Evolutionary conservation across 2,329 filamentous ascomycete genomes (phyloP), one percentile per base, ranked within the genome.

Genomic region (Neopestalotiopsis rosae): DNA sequence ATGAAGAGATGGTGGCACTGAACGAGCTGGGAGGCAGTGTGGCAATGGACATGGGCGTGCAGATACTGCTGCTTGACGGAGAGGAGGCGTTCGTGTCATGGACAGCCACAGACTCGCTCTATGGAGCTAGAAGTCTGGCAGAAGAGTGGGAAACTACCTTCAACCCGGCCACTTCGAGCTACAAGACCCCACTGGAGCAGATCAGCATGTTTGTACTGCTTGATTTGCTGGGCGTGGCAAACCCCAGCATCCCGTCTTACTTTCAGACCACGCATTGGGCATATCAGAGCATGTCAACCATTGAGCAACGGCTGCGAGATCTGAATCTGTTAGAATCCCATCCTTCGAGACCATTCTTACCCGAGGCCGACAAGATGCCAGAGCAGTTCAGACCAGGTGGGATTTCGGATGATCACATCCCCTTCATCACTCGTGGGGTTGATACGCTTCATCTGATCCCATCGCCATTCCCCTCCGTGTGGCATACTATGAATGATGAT

Each of bases 261-360:
- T 95, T 94, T 78, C 86, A 88, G 72, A 92, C 90, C 1, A 95
- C 93, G 0, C 93, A 95, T 76, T 96, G 93, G 93, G 92, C 93
- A 7, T 95, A 95, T 78, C 84, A 88, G 73, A 84, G 86, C 68
- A 86, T 95, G 79, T 89, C 91, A 0, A 78, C 79, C 0, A 80
- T 93, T 24, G 93, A 95, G 80, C 77, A 82, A 5, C 88, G 92
- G 20, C 82, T 95, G 72, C 88, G 90, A 42, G 80, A 82, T 4
- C 80, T 92, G 1, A 82, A 83, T 1, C 80, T 88, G 13, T 87
- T 93, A 70, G 79, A 81, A 70, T 76, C 76, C 32, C 68, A 76
- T 68, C 67, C 83, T 20, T 68, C 72, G 3, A 71, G 76, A 66
- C 76, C 79, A 1, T 94, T 93, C 77, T 82, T 94, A 7, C 78